A percentile compares a stretch with the other conserved stretches of the same genome.
Evolutionary conservation across 2,329 filamentous ascomycete genomes (phyloP).

Genomic region (Beauveria scarabaeidicola): DNA sequence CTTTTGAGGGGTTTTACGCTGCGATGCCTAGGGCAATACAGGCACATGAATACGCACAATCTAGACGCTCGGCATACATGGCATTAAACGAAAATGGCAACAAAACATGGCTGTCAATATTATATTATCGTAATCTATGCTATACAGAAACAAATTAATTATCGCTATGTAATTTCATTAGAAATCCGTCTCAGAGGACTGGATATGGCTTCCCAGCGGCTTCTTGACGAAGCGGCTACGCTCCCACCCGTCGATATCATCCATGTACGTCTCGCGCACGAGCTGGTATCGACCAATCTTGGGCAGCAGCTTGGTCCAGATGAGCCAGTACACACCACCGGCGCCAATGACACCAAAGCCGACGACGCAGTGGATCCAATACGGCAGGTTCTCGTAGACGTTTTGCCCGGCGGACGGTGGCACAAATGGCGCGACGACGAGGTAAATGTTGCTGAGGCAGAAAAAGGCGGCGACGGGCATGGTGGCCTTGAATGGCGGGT

Average conservation of each 20-base stretch:
- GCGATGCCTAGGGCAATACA: neutral
- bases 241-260: constrained; percentile 56
- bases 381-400: constrained; percentile 45
- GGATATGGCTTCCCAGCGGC: constrained; percentile 20
- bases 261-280: constrained; percentile 43
- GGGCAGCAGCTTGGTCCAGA: constrained; percentile 46
- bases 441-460: constrained; percentile 51
- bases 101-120: neutral
- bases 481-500: constrained; percentile 45
- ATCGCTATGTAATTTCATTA: neutral
- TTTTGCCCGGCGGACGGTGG: constrained; percentile 43
- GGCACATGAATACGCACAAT: neutral
- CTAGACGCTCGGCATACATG: neutral
- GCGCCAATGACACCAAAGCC: constrained; percentile 45
- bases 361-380: constrained; percentile 50
- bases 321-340: constrained; percentile 46
- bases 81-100: neutral
- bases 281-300: constrained; percentile 47
- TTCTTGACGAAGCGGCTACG: constrained; percentile 42
- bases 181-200: neutral
- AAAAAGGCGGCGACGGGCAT: constrained; percentile 50
- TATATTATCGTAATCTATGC: neutral
- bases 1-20: neutral
- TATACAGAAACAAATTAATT: neutral
- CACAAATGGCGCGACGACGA: constrained; percentile 51